phyloP scores from a whole-genome alignment of 345 rosid species.

The Lenwebbia sp. region DNA sequence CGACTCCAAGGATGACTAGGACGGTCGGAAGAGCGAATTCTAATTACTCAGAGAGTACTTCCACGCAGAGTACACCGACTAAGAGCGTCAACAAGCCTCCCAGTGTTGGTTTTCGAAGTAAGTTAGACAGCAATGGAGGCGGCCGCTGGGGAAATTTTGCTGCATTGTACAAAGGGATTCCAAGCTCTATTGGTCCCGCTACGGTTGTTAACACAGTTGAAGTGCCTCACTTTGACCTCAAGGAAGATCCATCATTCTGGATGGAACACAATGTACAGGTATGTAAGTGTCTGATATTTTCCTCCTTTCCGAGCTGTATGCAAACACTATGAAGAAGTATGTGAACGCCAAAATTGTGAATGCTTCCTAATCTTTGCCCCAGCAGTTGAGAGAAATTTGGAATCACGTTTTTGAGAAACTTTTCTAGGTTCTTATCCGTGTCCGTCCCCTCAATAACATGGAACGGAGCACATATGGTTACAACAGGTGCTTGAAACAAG shows the following conservation, averaged over 20 bases:
- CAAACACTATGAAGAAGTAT: neutral
- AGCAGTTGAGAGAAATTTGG: neutral
- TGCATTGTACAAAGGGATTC: conserved; percentile 72
- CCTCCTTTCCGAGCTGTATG: neutral
- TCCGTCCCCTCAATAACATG: conserved; percentile 81
- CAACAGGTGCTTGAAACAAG: conserved; percentile 85
- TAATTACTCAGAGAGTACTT: conserved; percentile 41
- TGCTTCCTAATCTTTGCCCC: neutral
- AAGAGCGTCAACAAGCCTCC: conserved; percentile 94
- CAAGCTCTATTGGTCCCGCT: conserved; percentile 32
- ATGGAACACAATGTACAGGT: conserved; percentile 99
- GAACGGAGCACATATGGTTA: conserved; percentile 66
- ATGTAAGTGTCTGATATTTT: neutral
- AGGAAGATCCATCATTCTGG: conserved; percentile 94
- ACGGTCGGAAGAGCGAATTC: conserved; percentile 30
- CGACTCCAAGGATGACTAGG: conserved; percentile 51
- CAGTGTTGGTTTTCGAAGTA: conserved; percentile 41
- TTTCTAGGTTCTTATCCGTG: conserved; percentile 67
- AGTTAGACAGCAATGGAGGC: conserved; percentile 35
- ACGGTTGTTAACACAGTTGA: conserved; percentile 58
- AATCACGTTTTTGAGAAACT: neutral
- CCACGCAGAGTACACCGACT: conserved; percentile 77
- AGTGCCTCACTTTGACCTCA: conserved; percentile 91
- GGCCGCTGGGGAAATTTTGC: conserved; percentile 44
- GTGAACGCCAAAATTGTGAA: neutral